phyloP scores from a whole-genome alignment of 192 early-diverging fungal species.

The Coemansia reversa region DNA sequence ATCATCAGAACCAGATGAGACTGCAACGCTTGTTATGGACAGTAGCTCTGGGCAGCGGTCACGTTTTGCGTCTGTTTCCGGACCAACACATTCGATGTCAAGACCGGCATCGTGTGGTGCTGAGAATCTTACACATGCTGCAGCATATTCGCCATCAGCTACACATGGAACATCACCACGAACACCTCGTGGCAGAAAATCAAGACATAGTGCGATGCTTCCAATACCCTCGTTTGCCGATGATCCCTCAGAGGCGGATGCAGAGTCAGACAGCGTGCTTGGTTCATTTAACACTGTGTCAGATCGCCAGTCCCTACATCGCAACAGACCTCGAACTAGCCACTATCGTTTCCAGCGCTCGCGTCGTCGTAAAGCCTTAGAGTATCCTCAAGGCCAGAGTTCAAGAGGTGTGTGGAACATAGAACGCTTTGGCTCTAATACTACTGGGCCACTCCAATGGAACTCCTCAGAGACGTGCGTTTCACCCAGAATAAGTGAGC shows the following conservation, averaged over 20 bases:
- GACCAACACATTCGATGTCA: background rate
- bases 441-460: conserved; percentile 29
- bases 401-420: background rate
- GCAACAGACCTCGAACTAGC: conserved; percentile 1
- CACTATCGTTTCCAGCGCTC: background rate
- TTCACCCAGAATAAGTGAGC: conserved; percentile 24
- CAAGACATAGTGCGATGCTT: background rate
- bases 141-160: background rate
- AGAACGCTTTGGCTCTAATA: conserved; percentile 31
- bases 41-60: background rate
- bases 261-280: conserved; percentile 41
- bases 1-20: conserved; percentile 32
- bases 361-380: conserved; percentile 16
- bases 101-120: background rate
- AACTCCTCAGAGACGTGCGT: conserved; percentile 53
- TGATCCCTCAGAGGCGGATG: conserved; percentile 43
- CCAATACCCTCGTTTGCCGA: background rate
- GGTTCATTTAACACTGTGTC: background rate
- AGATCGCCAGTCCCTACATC: background rate
- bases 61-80: background rate
- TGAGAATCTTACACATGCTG: conserved; percentile 6
- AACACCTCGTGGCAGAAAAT: conserved; percentile 8
- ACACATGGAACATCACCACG: background rate
- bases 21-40: conserved; percentile 6
- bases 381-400: conserved; percentile 12